A percentile compares a stretch with the other conserved stretches of the same genome.
Conservation (phyloP, 768 basidiomycete genomes). For the Asterophora parasitica region DNA sequence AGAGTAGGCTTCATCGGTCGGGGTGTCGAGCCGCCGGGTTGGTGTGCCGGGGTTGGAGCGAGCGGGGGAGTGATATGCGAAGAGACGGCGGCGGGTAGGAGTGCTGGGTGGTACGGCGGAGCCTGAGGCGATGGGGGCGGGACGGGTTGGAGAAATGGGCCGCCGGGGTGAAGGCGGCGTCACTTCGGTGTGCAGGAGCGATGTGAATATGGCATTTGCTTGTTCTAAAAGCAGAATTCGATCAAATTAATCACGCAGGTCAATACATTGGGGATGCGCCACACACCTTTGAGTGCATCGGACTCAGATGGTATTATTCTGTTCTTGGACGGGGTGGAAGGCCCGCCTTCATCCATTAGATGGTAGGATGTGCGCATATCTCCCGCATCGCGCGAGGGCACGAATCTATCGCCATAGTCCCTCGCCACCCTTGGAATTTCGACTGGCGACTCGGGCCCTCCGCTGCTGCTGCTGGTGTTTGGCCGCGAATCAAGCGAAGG, state of each 20-base stretch:
- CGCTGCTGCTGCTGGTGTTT: constrained; percentile 50
- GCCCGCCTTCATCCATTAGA: constrained; percentile 54
- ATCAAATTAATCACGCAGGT: not conserved
- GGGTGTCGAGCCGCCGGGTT: constrained; percentile 65
- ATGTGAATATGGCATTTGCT: constrained; percentile 78
- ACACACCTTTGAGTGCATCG: constrained; percentile 70
- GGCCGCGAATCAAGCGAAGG: constrained; percentile 54
- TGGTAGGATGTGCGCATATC: constrained; percentile 67
- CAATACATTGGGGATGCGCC: not conserved
- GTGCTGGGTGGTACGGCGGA: constrained; percentile 42
- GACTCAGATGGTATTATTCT: constrained; percentile 64
- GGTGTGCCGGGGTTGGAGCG: constrained; percentile 53
- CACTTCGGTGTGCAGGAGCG: constrained; percentile 73
- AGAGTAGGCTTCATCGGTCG: constrained; percentile 85
- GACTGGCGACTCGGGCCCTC: constrained; percentile 39
- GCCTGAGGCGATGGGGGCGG: constrained; percentile 33
- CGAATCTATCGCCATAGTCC: constrained; percentile 64
- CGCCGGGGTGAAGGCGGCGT: constrained; percentile 64
- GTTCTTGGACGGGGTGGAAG: constrained; percentile 56
- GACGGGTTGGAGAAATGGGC: constrained; percentile 58
- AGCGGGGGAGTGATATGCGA: constrained; percentile 59
- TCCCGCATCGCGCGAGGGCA: constrained; percentile 58
- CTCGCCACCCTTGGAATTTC: constrained; percentile 28
- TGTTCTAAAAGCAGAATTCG: constrained; percentile 47
- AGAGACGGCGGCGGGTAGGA: constrained; percentile 57